These are phyloP conservation scores for Sophora flavescens DNA, from an alignment of 306 rosid genomes.

Conservation along the genomic window DNA sequence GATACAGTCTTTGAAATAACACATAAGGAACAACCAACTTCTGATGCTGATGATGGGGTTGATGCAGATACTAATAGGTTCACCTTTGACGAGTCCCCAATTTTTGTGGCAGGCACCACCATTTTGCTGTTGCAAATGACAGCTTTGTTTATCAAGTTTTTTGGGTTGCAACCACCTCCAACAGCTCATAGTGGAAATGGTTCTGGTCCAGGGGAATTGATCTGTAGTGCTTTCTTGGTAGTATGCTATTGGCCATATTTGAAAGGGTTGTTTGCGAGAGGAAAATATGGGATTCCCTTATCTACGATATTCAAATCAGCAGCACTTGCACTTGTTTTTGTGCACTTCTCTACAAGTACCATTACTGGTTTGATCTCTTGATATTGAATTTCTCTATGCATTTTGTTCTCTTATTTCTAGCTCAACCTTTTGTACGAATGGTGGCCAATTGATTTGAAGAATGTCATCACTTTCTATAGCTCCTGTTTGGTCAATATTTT, in stretches of 20 bases:
- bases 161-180: slow-evolving; percentile 37
- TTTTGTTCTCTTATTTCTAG: not conserved
- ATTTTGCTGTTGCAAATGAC: slow-evolving; percentile 62
- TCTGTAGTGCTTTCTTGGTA: slow-evolving; percentile 50
- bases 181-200: slow-evolving; percentile 31
- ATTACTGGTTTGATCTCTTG: not conserved
- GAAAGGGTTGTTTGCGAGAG: slow-evolving; percentile 65
- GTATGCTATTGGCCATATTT: slow-evolving; percentile 64
- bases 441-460: not conserved
- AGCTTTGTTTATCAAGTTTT: slow-evolving; percentile 44
- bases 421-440: not conserved
- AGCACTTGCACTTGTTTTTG: slow-evolving; percentile 51
- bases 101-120: slow-evolving; percentile 64
- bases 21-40: slow-evolving; percentile 53
- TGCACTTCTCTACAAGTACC: slow-evolving; percentile 40
- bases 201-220: slow-evolving; percentile 60
- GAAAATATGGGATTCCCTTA: slow-evolving; percentile 69
- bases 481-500: not conserved
- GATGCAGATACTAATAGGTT: slow-evolving; percentile 49
- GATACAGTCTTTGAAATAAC: slow-evolving; percentile 74
- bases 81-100: slow-evolving; percentile 69
- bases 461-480: not conserved
- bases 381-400: not conserved
- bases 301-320: slow-evolving; percentile 60
- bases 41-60: not conserved